A percentile compares a stretch with the other conserved stretches of the same genome.
Conservation (phyloP, 495 filamentous ascomycete species). For the Aspergillus bridgeri region DNA sequence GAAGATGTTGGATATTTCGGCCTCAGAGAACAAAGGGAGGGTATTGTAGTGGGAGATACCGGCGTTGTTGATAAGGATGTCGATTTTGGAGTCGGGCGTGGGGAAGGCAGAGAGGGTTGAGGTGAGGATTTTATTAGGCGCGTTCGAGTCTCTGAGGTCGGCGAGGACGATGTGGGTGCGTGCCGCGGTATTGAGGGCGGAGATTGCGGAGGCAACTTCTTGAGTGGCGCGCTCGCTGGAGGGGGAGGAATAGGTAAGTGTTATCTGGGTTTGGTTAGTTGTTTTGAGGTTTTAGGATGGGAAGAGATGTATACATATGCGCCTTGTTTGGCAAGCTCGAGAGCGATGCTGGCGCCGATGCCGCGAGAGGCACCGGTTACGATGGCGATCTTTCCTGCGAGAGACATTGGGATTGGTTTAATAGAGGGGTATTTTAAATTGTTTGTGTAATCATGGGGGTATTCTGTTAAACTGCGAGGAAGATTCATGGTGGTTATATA, state of each 20-base stretch:
- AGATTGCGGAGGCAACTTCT: neutral
- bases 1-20: slow-evolving; percentile 18
- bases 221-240: neutral
- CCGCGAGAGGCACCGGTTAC: slow-evolving; percentile 31
- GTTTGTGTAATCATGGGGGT: too few species aligned
- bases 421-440: too few species aligned
- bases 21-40: slow-evolving; percentile 26
- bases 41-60: slow-evolving; percentile 9
- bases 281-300: neutral
- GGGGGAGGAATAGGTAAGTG: slow-evolving; percentile 8
- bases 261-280: slow-evolving; percentile 9
- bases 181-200: neutral
- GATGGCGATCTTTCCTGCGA: slow-evolving; percentile 38
- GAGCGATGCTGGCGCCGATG: slow-evolving; percentile 19
- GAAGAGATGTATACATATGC: slow-evolving; percentile 10
- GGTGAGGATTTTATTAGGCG: slow-evolving; percentile 16
- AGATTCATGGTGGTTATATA: too few species aligned
- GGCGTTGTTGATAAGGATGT: slow-evolving; percentile 28
- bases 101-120: slow-evolving; percentile 5
- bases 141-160: slow-evolving; percentile 31
- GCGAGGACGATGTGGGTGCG: slow-evolving; percentile 31
- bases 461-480: too few species aligned
- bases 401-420: neutral
- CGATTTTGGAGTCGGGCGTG: slow-evolving; percentile 25
- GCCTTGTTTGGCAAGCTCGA: slow-evolving; percentile 18